Percentiles rank a stretch among this genome's conserved stretches.
These are phyloP conservation scores for Balansia obtecta DNA, from an alignment of 2,329 filamentous ascomycete genomes.

Conservation along the genomic window DNA sequence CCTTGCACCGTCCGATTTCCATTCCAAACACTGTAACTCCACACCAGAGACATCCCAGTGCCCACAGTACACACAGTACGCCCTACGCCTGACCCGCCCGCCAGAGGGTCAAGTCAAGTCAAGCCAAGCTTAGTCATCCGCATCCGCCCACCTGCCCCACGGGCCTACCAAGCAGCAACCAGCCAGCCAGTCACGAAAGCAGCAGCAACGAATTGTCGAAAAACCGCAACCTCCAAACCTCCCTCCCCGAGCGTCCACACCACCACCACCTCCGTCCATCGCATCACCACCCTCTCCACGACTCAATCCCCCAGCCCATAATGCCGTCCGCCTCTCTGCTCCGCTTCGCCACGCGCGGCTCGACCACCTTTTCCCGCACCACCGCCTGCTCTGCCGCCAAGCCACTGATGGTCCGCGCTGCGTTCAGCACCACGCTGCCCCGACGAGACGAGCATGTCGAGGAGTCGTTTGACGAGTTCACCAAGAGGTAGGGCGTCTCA, in stretches of 20 bases:
- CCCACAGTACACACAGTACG: conserved; percentile 18
- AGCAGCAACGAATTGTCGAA: conserved; percentile 16
- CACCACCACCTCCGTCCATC: background rate
- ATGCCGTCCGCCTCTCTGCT: conserved; percentile 59
- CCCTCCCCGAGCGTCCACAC: conserved; percentile 5
- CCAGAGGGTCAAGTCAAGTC: conserved; percentile 2
- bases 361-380: conserved; percentile 50
- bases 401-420: conserved; percentile 42
- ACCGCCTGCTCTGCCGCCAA: conserved; percentile 44
- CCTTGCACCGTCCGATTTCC: too few species aligned
- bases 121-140: conserved; percentile 22
- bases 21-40: background rate
- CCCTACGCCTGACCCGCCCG: background rate
- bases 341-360: conserved; percentile 58
- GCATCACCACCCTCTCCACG: background rate
- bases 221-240: conserved; percentile 11
- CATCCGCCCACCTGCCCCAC: conserved; percentile 15
- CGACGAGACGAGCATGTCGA: conserved; percentile 60
- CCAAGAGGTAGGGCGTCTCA: conserved; percentile 62
- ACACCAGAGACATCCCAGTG: conserved; percentile 9
- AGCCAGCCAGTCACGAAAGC: conserved; percentile 6
- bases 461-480: conserved; percentile 98
- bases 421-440: conserved; percentile 51
- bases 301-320: conserved; percentile 12
- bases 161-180: background rate